These are phyloP conservation scores for Phytophthora hybrid DNA, from an alignment of 352 stramenopile species.

Conservation along the genomic window DNA sequence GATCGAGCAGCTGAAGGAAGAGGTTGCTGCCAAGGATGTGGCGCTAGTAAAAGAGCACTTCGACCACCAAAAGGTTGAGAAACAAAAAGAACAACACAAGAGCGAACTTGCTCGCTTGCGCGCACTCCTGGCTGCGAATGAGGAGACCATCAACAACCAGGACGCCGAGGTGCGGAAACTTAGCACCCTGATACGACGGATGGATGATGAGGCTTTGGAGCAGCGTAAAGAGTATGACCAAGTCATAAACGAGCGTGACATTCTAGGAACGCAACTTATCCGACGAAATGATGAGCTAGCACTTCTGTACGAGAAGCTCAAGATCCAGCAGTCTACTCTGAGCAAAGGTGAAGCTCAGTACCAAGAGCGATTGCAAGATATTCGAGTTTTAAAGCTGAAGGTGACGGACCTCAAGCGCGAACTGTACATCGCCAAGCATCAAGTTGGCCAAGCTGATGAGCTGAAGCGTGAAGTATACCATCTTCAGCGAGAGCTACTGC, in stretches of 20 bases:
- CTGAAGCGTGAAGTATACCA: constrained; percentile 91
- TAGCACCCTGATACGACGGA: constrained; percentile 90
- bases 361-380: constrained; percentile 93
- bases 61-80: constrained; percentile 95
- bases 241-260: constrained; percentile 97
- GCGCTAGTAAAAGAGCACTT: constrained; percentile 97
- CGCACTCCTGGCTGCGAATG: constrained; percentile 86
- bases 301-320: constrained; percentile 98
- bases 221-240: constrained; percentile 97
- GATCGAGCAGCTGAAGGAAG: constrained; percentile 97
- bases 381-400: constrained; percentile 96
- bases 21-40: constrained; percentile 95
- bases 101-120: constrained; percentile 94
- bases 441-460: constrained; percentile 88
- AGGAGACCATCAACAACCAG: constrained; percentile 95
- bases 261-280: constrained; percentile 97
- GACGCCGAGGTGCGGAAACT: constrained; percentile 95
- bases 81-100: constrained; percentile 94
- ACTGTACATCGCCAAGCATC: constrained; percentile 90
- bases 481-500: constrained; percentile 92
- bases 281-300: constrained; percentile 96
- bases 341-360: constrained; percentile 95
- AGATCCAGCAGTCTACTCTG: constrained; percentile 96
- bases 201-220: constrained; percentile 94
- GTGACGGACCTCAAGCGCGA: constrained; percentile 94